Evolutionary conservation across 805 yeast genomes (phyloP).

Genomic region (Yarrowia phangngaensis): DNA sequence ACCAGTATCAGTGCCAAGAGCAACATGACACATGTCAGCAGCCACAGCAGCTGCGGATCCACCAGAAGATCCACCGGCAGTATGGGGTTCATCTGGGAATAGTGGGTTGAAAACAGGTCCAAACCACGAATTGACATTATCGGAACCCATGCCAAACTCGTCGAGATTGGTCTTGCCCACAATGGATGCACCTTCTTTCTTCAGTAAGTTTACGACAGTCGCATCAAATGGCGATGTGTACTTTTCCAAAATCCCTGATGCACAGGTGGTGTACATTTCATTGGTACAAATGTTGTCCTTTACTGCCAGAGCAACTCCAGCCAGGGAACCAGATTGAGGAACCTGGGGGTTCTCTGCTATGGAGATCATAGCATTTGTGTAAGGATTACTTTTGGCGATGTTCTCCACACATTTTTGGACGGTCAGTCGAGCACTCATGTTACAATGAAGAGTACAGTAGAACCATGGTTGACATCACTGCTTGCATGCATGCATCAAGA

Average conservation of each 20-base stretch:
- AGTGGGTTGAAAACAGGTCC: conserved; percentile 44
- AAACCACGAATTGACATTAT: conserved; percentile 39
- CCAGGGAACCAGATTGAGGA: conserved; percentile 29
- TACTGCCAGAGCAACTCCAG: conserved; percentile 46
- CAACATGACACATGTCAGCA: conserved; percentile 61
- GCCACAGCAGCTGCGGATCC: conserved; percentile 94
- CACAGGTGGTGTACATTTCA: conserved; percentile 70
- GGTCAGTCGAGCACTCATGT: conserved; percentile 23
- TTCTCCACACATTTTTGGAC: conserved; percentile 33
- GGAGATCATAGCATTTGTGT: conserved; percentile 37
- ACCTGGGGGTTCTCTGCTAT: conserved; percentile 27
- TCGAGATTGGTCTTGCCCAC: conserved; percentile 89
- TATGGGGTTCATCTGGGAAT: conserved; percentile 41
- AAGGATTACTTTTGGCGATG: conserved; percentile 33
- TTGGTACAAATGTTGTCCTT: conserved; percentile 80
- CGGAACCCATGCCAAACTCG: conserved; percentile 93
- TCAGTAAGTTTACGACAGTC: conserved; percentile 59
- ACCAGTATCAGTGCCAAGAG: conserved; percentile 95
- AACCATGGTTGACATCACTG: not conserved
- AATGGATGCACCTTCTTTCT: conserved; percentile 47
- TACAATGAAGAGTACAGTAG: no score
- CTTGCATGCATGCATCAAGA: conserved; percentile 17
- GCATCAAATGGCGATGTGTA: conserved; percentile 80
- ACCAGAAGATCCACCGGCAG: conserved; percentile 92
- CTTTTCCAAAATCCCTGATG: conserved; percentile 55